Conservation (phyloP, 495 filamentous ascomycete genomes). For the Durotheca rogersii region DNA sequence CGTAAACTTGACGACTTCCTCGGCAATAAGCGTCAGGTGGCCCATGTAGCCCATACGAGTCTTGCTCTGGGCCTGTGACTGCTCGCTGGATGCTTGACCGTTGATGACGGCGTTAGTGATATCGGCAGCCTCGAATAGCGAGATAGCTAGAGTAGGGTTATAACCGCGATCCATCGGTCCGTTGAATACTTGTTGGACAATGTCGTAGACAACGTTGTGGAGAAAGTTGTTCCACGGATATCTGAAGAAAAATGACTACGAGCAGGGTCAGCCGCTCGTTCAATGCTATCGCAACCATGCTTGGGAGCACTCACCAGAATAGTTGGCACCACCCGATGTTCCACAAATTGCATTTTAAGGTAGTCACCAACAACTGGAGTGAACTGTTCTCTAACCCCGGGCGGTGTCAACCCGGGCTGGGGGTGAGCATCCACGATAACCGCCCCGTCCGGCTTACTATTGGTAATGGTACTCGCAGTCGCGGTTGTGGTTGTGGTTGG, state of each 20-base stretch:
- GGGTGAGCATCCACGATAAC: constrained; percentile 9
- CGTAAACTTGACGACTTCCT: constrained; percentile 98
- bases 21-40: constrained; percentile 93
- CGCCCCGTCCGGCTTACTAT: not conserved
- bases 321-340: constrained; percentile 90
- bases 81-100: constrained; percentile 83
- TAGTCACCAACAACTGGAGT: constrained; percentile 95
- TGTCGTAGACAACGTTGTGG: constrained; percentile 98
- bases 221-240: constrained; percentile 99
- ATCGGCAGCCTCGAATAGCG: constrained; percentile 84
- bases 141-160: constrained; percentile 88
- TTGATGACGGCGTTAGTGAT: constrained; percentile 91
- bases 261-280: constrained; percentile 12
- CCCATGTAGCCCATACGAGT: constrained; percentile 98
- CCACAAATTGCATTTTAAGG: constrained; percentile 95
- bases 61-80: constrained; percentile 73
- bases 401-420: constrained; percentile 16
- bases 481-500: constrained; percentile 1
- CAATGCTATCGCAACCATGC: constrained; percentile 1
- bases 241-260: constrained; percentile 80
- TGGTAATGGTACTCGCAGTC: not conserved
- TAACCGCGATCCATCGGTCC: constrained; percentile 95
- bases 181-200: constrained; percentile 99
- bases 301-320: constrained; percentile 68
- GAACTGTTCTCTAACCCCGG: constrained; percentile 4